These are phyloP conservation scores for Sphaerobolus stellatus DNA, from an alignment of 1,284 basidiomycete genomes.

Conservation along the genomic window DNA sequence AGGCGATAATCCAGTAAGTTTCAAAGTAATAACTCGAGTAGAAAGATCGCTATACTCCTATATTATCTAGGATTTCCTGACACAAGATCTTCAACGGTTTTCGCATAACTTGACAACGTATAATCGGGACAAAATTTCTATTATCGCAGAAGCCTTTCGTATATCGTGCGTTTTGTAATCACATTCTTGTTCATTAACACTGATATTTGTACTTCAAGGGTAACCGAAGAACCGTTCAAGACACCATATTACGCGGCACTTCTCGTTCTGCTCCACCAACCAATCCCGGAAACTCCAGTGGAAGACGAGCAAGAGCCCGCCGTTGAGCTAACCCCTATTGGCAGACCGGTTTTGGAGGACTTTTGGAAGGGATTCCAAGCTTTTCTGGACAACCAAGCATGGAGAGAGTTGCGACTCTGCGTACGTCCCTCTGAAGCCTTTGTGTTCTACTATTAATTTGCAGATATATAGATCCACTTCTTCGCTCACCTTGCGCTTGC, in stretches of 20 bases:
- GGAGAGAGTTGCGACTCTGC: slow-evolving; percentile 84
- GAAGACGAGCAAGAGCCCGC: slow-evolving; percentile 29
- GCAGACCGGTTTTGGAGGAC: slow-evolving; percentile 80
- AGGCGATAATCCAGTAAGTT: slow-evolving; percentile 70
- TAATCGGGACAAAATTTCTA: slow-evolving; percentile 54
- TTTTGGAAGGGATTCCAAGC: slow-evolving; percentile 85
- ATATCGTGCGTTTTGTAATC: slow-evolving; percentile 53
- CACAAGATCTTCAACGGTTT: slow-evolving; percentile 66
- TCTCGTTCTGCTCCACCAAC: slow-evolving; percentile 67
- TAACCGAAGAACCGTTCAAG: slow-evolving; percentile 91
- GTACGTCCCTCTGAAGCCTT: slow-evolving; percentile 47
- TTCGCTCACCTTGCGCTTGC: slow-evolving; percentile 84
- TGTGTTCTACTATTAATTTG: background rate
- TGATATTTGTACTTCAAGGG: slow-evolving; percentile 37
- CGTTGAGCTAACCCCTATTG: slow-evolving; percentile 50
- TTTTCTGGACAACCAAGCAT: slow-evolving; percentile 82
- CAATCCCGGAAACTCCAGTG: slow-evolving; percentile 35
- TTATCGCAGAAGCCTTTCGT: slow-evolving; percentile 73
- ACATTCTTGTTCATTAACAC: background rate
- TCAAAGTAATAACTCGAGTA: background rate
- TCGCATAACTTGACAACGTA: slow-evolving; percentile 64
- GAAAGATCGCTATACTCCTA: background rate
- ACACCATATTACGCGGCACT: slow-evolving; percentile 84
- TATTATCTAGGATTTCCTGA: slow-evolving; percentile 26
- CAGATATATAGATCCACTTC: slow-evolving; percentile 74